Percentiles rank a stretch among this genome's conserved stretches.
These are phyloP conservation scores for Thelonectria olida DNA, from an alignment of 2,329 filamentous ascomycete species.

Conservation along the genomic window DNA sequence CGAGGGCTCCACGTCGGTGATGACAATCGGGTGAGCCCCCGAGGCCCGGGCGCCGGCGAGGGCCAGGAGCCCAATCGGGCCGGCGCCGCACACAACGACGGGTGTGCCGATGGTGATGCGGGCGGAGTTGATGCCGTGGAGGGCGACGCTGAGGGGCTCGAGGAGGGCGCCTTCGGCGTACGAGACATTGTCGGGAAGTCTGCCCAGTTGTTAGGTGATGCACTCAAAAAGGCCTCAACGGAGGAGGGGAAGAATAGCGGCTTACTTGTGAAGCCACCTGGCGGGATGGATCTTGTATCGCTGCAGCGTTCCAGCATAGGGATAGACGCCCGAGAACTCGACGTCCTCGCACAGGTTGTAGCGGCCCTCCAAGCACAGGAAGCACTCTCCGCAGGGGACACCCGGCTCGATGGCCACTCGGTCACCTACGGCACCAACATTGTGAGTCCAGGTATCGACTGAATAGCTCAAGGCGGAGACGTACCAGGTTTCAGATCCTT, in stretches of 20 bases:
- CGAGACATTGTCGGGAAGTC: slow-evolving; percentile 63
- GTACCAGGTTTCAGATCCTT: slow-evolving; percentile 57
- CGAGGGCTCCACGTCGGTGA: slow-evolving; percentile 68
- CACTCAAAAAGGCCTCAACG: not conserved
- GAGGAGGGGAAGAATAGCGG: not conserved
- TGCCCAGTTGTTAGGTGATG: slow-evolving; percentile 13
- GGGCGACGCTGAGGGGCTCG: slow-evolving; percentile 70
- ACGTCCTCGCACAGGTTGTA: slow-evolving; percentile 73
- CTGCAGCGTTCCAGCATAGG: slow-evolving; percentile 68
- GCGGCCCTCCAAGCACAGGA: slow-evolving; percentile 65
- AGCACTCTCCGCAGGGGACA: slow-evolving; percentile 69
- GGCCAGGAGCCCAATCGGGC: slow-evolving; percentile 69
- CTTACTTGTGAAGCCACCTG: slow-evolving; percentile 64
- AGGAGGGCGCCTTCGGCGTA: slow-evolving; percentile 70
- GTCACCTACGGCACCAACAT: no score
- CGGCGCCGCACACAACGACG: slow-evolving; percentile 68
- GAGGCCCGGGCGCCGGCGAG: slow-evolving; percentile 67
- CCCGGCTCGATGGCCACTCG: slow-evolving; percentile 74
- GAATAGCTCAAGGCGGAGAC: not conserved
- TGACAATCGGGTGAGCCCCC: slow-evolving; percentile 70
- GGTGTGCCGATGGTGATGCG: slow-evolving; percentile 63
- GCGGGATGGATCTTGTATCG: slow-evolving; percentile 70
- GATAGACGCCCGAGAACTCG: slow-evolving; percentile 69
- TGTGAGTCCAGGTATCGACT: not conserved
- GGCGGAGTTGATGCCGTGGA: slow-evolving; percentile 66